Conservation (phyloP, 164 flowering plant species). For the Nelumbo lutea region DNA sequence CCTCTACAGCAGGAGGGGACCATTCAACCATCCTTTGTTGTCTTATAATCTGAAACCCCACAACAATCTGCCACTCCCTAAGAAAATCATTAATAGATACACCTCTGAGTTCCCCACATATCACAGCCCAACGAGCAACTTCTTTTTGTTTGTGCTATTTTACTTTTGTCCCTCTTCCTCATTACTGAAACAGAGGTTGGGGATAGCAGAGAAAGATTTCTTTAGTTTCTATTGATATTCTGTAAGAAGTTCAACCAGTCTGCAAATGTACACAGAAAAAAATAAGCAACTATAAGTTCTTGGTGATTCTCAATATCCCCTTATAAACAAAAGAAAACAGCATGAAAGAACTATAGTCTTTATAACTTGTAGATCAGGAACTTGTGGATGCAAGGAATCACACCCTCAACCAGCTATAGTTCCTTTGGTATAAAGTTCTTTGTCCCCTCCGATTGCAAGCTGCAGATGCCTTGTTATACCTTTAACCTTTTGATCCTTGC, state of each 20-base stretch:
- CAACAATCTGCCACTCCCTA: too few relatives aligned
- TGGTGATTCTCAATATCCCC: background rate
- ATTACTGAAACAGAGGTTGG: too few relatives aligned
- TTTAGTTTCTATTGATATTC: too few relatives aligned
- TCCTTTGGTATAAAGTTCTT: slow-evolving; percentile 57
- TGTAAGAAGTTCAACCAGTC: background rate
- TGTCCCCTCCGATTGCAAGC: slow-evolving; percentile 57
- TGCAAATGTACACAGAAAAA: background rate
- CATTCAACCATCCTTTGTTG: too few relatives aligned
- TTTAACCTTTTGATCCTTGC: slow-evolving; percentile 60
- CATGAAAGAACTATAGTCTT: slow-evolving; percentile 26
- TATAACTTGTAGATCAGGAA: slow-evolving; percentile 54
- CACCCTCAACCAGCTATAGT: slow-evolving; percentile 59
- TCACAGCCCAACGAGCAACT: too few relatives aligned
- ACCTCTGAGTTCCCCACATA: too few relatives aligned
- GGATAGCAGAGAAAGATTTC: too few relatives aligned
- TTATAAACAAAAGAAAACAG: background rate
- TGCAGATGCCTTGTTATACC: slow-evolving; percentile 55
- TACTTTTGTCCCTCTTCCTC: too few relatives aligned
- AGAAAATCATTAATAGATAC: too few relatives aligned
- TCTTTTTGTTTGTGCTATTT: too few relatives aligned
- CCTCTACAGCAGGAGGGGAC: too few relatives aligned
- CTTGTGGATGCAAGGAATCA: slow-evolving; percentile 53
- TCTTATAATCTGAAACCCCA: too few relatives aligned
- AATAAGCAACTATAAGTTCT: background rate